Percentiles rank a stretch among this genome's conserved stretches.
Evolutionary conservation across 2,329 filamentous ascomycete genomes (phyloP).

Genomic region (Fusarium praegraminearum): DNA sequence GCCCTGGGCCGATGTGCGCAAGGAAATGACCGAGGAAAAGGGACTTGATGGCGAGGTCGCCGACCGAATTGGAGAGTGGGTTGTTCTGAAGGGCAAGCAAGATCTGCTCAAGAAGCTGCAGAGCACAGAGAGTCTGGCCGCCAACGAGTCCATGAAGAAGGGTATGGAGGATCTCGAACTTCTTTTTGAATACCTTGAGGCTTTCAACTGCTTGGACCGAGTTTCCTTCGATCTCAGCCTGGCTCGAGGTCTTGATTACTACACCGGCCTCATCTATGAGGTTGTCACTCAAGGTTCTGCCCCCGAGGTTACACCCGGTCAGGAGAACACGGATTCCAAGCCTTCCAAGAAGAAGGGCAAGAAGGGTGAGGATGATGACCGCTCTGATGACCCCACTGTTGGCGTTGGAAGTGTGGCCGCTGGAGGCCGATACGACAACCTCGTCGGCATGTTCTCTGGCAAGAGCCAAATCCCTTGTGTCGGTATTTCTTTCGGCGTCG

Average conservation of each 20-base stretch:
- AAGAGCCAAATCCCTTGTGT: conserved; percentile 78
- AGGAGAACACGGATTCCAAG: conserved; percentile 53
- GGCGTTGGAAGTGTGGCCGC: conserved; percentile 91
- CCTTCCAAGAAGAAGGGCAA: conserved; percentile 64
- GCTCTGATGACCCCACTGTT: conserved; percentile 81
- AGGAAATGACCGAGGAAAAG: conserved; percentile 95
- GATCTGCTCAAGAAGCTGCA: conserved; percentile 80
- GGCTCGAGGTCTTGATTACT: conserved; percentile 92
- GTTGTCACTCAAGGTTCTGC: conserved; percentile 86
- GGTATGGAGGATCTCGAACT: conserved; percentile 85
- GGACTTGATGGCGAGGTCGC: conserved; percentile 81
- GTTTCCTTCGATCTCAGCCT: conserved; percentile 92
- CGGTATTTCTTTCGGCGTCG: conserved; percentile 88
- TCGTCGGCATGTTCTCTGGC: conserved; percentile 93
- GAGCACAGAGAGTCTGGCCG: conserved; percentile 73
- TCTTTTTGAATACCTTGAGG: conserved; percentile 84
- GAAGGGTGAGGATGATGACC: conserved; percentile 70
- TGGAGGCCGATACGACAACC: conserved; percentile 90
- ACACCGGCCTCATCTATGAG: conserved; percentile 91
- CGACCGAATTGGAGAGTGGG: conserved; percentile 88
- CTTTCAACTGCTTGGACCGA: conserved; percentile 76
- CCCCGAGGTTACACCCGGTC: conserved; percentile 56
- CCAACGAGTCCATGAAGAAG: conserved; percentile 80
- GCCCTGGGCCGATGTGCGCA: conserved; percentile 88
- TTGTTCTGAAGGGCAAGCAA: conserved; percentile 79